These are phyloP conservation scores for Trichaptum fuscoviolaceum DNA, from an alignment of 768 basidiomycete genomes.

Conservation along the genomic window DNA sequence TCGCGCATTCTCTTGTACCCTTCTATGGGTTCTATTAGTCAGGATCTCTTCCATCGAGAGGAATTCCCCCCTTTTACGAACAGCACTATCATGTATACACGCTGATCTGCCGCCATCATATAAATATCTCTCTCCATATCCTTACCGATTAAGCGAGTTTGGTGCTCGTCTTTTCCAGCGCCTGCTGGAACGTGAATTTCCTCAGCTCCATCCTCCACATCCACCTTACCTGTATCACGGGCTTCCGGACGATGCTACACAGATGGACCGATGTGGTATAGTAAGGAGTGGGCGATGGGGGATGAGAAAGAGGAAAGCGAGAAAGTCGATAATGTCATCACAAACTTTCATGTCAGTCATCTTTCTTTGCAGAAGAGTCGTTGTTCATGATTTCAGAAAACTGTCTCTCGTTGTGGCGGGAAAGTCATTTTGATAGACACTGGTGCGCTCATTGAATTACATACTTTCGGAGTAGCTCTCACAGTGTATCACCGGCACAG, in stretches of 20 bases:
- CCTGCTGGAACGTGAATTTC: constrained; percentile 65
- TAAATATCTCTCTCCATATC: constrained; percentile 72
- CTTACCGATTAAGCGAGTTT: constrained; percentile 74
- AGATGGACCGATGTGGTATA: constrained; percentile 90
- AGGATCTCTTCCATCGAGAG: constrained; percentile 34
- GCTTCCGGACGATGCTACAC: constrained; percentile 55
- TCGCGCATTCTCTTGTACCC: constrained; percentile 78
- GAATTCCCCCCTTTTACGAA: constrained; percentile 54
- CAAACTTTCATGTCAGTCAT: constrained; percentile 63
- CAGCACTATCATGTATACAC: constrained; percentile 89
- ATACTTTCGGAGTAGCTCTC: too few species aligned
- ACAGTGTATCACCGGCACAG: constrained; percentile 27
- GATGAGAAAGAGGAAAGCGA: constrained; percentile 63
- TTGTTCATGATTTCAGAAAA: constrained; percentile 41
- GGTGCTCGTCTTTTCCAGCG: constrained; percentile 64
- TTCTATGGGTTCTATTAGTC: constrained; percentile 61
- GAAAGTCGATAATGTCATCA: constrained; percentile 76
- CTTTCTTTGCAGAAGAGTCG: not conserved
- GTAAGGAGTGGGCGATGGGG: constrained; percentile 86
- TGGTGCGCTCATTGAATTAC: constrained; percentile 36
- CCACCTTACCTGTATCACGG: constrained; percentile 54
- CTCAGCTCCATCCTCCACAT: constrained; percentile 69
- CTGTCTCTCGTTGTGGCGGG: constrained; percentile 80
- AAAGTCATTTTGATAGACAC: constrained; percentile 96
- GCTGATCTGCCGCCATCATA: constrained; percentile 84